Percentiles rank a stretch among this genome's conserved stretches.
These are phyloP conservation scores for Lactuca saligna DNA, from an alignment of 129 eudicot genomes.

Conservation along the genomic window DNA sequence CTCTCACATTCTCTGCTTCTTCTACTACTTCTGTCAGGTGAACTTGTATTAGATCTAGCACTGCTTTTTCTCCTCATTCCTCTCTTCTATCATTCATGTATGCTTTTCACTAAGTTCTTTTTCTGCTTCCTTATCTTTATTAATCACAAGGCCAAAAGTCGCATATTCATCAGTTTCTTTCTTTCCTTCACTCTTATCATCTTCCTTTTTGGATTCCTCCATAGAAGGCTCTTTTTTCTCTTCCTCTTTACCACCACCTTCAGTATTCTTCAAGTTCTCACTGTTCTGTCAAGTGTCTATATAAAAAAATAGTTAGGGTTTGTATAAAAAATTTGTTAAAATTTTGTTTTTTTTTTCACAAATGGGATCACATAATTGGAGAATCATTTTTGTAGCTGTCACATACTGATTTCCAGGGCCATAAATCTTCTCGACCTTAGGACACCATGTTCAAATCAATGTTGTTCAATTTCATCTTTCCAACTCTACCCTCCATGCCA, in stretches of 20 bases:
- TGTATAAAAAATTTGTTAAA: too few relatives aligned
- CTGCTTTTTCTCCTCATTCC: slow-evolving; percentile 61
- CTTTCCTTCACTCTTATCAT: slow-evolving; percentile 35
- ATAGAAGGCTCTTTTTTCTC: slow-evolving; percentile 37
- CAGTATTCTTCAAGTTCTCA: slow-evolving; percentile 48
- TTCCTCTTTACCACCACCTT: slow-evolving; percentile 51
- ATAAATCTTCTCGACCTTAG: too few relatives aligned
- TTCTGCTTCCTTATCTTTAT: slow-evolving; percentile 86
- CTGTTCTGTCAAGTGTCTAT: too few relatives aligned
- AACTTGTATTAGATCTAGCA: slow-evolving; percentile 59
- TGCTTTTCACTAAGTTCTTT: slow-evolving; percentile 72
- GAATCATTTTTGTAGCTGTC: too few relatives aligned
- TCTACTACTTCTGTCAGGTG: slow-evolving; percentile 75
- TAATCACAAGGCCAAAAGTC: slow-evolving; percentile 77
- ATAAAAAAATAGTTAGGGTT: too few relatives aligned
- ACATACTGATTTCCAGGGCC: too few relatives aligned
- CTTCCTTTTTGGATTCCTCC: slow-evolving; percentile 42
- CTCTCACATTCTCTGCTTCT: slow-evolving; percentile 72
- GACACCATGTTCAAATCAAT: too few relatives aligned
- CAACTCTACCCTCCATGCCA: too few relatives aligned
- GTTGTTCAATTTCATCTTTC: too few relatives aligned
- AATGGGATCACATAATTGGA: too few relatives aligned
- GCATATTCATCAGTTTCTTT: slow-evolving; percentile 52
- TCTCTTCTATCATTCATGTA: slow-evolving; percentile 75
- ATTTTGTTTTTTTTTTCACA: too few relatives aligned